Conservation (phyloP, 2,329 filamentous ascomycete genomes). For the Chrysoporthe puriensis region DNA sequence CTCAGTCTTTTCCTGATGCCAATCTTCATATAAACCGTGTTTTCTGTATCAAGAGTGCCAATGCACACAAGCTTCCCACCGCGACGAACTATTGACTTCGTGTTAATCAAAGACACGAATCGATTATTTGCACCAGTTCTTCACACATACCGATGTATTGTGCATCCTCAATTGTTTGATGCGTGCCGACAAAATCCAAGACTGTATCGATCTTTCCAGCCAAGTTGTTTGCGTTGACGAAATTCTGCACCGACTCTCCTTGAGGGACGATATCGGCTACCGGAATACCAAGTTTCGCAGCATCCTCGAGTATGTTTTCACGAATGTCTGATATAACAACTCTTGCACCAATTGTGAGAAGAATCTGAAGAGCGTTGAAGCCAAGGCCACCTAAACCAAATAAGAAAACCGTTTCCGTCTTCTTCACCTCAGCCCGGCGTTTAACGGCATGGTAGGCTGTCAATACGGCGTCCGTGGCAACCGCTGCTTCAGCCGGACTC, state of each 20-base stretch:
- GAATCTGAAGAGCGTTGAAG: conserved; percentile 45
- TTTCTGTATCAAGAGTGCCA: conserved; percentile 44
- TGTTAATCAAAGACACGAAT: background rate
- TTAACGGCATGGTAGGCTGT: conserved; percentile 46
- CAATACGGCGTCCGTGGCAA: conserved; percentile 46
- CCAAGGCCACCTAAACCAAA: conserved; percentile 47
- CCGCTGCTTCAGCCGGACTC: conserved; percentile 40
- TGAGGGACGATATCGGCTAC: conserved; percentile 37
- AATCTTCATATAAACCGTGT: conserved; percentile 48
- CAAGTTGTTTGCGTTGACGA: conserved; percentile 34
- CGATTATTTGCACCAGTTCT: background rate
- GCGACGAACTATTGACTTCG: conserved; percentile 37
- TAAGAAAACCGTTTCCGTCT: conserved; percentile 42
- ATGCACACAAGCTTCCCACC: conserved; percentile 45
- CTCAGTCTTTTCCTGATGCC: conserved; percentile 46
- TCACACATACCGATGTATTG: conserved; percentile 38
- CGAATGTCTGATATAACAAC: conserved; percentile 42
- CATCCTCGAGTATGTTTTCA: conserved; percentile 37
- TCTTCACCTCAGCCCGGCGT: conserved; percentile 40
- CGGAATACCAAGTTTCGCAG: conserved; percentile 38
- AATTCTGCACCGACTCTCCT: conserved; percentile 36
- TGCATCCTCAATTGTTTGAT: conserved; percentile 44
- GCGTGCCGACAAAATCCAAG: conserved; percentile 40
- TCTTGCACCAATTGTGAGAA: conserved; percentile 53
- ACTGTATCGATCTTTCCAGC: conserved; percentile 36